Conservation (phyloP, 331 rosid genomes). For the Rosa hybrid region DNA sequence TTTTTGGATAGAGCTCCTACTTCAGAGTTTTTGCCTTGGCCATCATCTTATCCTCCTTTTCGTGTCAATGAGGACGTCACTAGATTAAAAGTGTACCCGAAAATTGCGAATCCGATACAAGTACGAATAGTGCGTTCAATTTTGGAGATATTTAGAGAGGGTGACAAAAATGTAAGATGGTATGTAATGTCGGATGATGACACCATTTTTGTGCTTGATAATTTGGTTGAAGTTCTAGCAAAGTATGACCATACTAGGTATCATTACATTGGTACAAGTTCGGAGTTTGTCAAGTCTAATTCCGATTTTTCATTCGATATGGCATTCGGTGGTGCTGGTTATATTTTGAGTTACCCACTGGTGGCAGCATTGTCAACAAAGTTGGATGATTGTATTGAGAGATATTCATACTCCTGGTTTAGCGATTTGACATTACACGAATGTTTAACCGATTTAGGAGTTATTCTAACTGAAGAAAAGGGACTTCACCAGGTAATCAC, state of each 20-base stretch:
- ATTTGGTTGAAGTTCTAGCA: slow-evolving; percentile 36
- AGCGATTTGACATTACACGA: slow-evolving; percentile 43
- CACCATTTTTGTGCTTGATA: slow-evolving; percentile 39
- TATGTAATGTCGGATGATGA: slow-evolving; percentile 55
- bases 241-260: slow-evolving; percentile 42
- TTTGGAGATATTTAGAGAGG: slow-evolving; percentile 35
- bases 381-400: slow-evolving; percentile 45
- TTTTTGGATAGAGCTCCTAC: slow-evolving; percentile 45
- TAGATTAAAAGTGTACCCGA: background rate
- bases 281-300: slow-evolving; percentile 45
- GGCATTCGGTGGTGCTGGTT: slow-evolving; percentile 62
- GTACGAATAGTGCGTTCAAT: slow-evolving; percentile 33
- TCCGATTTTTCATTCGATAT: slow-evolving; percentile 38
- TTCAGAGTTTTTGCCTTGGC: slow-evolving; percentile 45
- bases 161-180: slow-evolving; percentile 48
- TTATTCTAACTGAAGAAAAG: slow-evolving; percentile 29
- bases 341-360: slow-evolving; percentile 56
- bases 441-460: slow-evolving; percentile 51
- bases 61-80: slow-evolving; percentile 38
- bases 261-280: slow-evolving; percentile 43
- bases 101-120: slow-evolving; percentile 7
- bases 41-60: slow-evolving; percentile 37
- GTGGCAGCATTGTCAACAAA: slow-evolving; percentile 26
- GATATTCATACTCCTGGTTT: slow-evolving; percentile 32
- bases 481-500: slow-evolving; percentile 62